Conservation (phyloP, 192 early-diverging fungal species). For the Gryganskiella cystojenkinii region DNA sequence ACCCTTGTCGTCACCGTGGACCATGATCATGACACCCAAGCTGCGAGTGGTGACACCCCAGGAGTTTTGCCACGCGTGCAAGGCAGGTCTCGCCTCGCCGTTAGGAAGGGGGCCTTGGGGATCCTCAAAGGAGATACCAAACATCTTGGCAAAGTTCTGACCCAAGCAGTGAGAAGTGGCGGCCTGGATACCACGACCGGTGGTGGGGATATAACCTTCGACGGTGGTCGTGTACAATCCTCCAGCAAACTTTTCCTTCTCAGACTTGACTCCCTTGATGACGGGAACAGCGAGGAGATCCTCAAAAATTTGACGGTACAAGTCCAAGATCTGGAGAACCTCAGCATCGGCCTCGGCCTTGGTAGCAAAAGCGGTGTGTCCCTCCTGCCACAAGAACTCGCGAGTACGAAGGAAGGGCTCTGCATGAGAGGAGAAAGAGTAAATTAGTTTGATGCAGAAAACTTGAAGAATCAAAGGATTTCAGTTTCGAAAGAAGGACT, state of each 20-base stretch:
- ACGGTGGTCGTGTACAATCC: slow-evolving; percentile 97
- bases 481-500: no score
- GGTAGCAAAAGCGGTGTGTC: slow-evolving; percentile 96
- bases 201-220: slow-evolving; percentile 96
- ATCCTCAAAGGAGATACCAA: slow-evolving; percentile 92
- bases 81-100: slow-evolving; percentile 71
- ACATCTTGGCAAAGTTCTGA: slow-evolving; percentile 99
- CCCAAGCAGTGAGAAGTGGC: slow-evolving; percentile 98
- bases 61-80: slow-evolving; percentile 97
- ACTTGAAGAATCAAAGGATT: no score
- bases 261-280: slow-evolving; percentile 95
- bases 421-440: slow-evolving; percentile 20
- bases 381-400: slow-evolving; percentile 99
- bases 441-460: neutral
- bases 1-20: slow-evolving; percentile 99
- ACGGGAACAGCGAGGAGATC: slow-evolving; percentile 98
- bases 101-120: slow-evolving; percentile 67
- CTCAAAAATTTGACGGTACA: slow-evolving; percentile 97
- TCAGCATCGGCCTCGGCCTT: slow-evolving; percentile 89
- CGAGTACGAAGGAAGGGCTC: slow-evolving; percentile 98
- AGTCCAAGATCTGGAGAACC: slow-evolving; percentile 89
- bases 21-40: slow-evolving; percentile 99
- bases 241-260: slow-evolving; percentile 99
- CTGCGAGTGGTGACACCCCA: slow-evolving; percentile 98
- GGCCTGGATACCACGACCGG: slow-evolving; percentile 98